Conservation (phyloP, 2,329 filamentous ascomycete species). For the Fusarium aywerte region DNA sequence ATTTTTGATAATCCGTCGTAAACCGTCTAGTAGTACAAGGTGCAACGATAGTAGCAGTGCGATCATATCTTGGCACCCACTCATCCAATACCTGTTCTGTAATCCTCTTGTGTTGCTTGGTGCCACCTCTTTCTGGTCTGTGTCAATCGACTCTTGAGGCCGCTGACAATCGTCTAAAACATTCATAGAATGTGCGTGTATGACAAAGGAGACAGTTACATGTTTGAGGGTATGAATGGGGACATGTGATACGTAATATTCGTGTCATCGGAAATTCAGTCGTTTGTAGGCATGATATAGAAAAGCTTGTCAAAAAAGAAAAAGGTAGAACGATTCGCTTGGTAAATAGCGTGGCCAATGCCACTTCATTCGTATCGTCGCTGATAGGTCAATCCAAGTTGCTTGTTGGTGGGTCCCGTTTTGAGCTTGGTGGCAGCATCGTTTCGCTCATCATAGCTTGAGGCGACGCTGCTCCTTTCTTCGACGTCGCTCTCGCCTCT, state of each 20-base stretch:
- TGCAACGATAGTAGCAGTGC: background rate
- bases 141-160: background rate
- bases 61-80: background rate
- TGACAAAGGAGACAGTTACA: constrained; percentile 36
- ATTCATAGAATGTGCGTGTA: constrained; percentile 2
- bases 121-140: background rate
- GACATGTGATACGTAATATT: constrained; percentile 43
- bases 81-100: background rate
- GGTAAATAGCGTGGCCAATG: constrained; percentile 17
- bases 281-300: constrained; percentile 28
- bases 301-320: constrained; percentile 6
- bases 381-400: background rate
- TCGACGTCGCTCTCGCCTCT: constrained; percentile 52
- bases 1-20: constrained; percentile 28
- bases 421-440: constrained; percentile 16
- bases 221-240: constrained; percentile 30
- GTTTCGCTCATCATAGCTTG: constrained; percentile 46
- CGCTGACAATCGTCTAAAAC: constrained; percentile 23
- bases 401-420: background rate
- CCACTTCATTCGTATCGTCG: constrained; percentile 8
- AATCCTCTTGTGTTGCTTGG: background rate
- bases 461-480: constrained; percentile 53
- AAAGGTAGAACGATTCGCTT: constrained; percentile 18
- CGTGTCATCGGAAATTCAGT: constrained; percentile 40
- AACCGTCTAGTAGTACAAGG: constrained; percentile 34